Evolutionary conservation across 1,284 basidiomycete species (phyloP).

Genomic region (Cryptococcus hybrid): DNA sequence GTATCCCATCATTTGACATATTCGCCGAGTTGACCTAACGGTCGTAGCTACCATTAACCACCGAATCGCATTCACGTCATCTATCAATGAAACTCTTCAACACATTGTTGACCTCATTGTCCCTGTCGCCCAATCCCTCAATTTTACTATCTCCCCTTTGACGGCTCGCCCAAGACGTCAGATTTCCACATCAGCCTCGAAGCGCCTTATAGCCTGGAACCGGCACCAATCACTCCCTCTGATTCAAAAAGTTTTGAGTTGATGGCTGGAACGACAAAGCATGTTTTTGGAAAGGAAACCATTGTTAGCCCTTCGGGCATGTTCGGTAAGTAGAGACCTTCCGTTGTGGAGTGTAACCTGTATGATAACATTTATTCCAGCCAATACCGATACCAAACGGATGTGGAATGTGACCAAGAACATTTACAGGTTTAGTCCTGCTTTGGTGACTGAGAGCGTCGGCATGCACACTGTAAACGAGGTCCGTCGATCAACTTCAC

Average conservation of each 20-base stretch:
- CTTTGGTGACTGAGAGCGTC: slow-evolving; percentile 8
- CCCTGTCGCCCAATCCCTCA: slow-evolving; percentile 9
- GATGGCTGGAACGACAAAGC: slow-evolving; percentile 18
- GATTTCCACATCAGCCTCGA: slow-evolving; percentile 16
- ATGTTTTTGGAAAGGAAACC: slow-evolving; percentile 11
- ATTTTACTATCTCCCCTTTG: slow-evolving; percentile 17
- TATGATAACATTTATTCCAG: not conserved
- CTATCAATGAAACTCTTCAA: slow-evolving; percentile 8
- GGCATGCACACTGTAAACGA: slow-evolving; percentile 29
- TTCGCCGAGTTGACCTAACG: not conserved
- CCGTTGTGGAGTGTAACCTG: slow-evolving; percentile 17
- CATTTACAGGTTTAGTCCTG: slow-evolving; percentile 30
- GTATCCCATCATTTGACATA: not conserved
- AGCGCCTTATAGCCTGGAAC: slow-evolving; percentile 10
- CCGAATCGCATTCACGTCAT: slow-evolving; percentile 19
- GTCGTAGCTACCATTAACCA: slow-evolving; percentile 16
- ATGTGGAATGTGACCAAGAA: slow-evolving; percentile 20
- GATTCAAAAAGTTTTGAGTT: slow-evolving; percentile 12
- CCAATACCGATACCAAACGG: not conserved
- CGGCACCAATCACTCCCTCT: slow-evolving; percentile 17
- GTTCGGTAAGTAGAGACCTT: slow-evolving; percentile 12
- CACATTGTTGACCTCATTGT: not conserved
- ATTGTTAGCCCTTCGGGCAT: slow-evolving; percentile 16
- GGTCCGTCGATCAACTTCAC: not conserved
- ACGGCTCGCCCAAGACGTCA: slow-evolving; percentile 9